Evolutionary conservation across 179 eudicot genomes (phyloP).

Genomic region (Camellia oleifera): DNA sequence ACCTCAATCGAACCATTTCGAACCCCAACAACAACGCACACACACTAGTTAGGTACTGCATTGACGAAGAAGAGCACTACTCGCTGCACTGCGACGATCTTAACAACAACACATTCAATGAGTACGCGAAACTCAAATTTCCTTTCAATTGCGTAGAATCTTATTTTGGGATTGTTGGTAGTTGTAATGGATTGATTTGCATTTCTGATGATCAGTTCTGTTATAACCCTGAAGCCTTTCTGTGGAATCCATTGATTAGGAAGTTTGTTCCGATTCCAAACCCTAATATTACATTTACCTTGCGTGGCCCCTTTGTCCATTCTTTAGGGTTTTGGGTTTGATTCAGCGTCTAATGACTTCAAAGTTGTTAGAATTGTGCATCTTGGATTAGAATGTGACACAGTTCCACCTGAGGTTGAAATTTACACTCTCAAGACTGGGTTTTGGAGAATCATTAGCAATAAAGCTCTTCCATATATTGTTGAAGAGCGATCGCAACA

Average conservation of each 20-base stretch:
- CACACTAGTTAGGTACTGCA: conserved; percentile 1
- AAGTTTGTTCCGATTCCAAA: not conserved
- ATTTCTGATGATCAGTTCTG: not conserved
- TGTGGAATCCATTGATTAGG: conserved; percentile 7
- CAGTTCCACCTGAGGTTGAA: not conserved
- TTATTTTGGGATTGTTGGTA: not conserved
- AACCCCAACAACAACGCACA: not conserved
- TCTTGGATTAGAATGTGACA: not conserved
- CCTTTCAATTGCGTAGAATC: not conserved
- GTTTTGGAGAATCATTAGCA: not conserved
- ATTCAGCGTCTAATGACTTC: not conserved
- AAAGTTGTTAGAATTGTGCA: not conserved
- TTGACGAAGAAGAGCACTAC: not conserved
- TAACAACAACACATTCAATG: not conserved
- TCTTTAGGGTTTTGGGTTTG: conserved; percentile 2
- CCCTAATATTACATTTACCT: not conserved
- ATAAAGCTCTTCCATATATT: not conserved
- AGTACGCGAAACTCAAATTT: not conserved
- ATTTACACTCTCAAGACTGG: conserved; percentile 1
- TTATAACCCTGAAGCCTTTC: not conserved
- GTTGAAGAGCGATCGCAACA: not conserved
- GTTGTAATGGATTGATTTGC: not conserved
- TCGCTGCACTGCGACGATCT: not conserved
- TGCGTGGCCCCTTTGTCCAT: not conserved
- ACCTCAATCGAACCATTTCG: not conserved